These are phyloP conservation scores for Mortierella alpina DNA, from an alignment of 192 early-diverging fungal genomes.

Conservation along the genomic window DNA sequence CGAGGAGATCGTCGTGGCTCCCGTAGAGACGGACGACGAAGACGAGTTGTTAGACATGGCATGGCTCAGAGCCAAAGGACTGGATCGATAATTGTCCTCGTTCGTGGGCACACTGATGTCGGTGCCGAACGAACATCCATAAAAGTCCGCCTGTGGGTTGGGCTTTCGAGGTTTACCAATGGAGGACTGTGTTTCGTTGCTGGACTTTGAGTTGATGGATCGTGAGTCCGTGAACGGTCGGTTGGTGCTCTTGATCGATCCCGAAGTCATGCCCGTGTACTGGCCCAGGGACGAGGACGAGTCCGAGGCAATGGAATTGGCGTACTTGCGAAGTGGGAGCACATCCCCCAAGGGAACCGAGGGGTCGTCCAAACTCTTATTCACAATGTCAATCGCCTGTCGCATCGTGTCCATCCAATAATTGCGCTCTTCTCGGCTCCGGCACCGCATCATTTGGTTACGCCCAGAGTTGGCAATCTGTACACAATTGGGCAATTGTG, in stretches of 20 bases:
- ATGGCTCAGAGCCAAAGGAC: slow-evolving; percentile 21
- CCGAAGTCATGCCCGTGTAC: slow-evolving; percentile 11
- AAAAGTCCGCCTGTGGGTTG: slow-evolving; percentile 48
- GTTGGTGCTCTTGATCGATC: slow-evolving; percentile 8
- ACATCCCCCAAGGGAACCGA: slow-evolving; percentile 2
- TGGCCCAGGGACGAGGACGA: slow-evolving; percentile 23
- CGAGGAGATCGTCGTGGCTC: neutral
- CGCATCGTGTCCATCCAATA: slow-evolving; percentile 53
- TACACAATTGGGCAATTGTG: slow-evolving; percentile 46
- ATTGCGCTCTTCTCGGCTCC: slow-evolving; percentile 49
- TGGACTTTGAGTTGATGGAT: slow-evolving; percentile 44
- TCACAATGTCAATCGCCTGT: slow-evolving; percentile 24
- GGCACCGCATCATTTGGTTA: slow-evolving; percentile 51
- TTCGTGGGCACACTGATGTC: slow-evolving; percentile 3
- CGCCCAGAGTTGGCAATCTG: slow-evolving; percentile 44
- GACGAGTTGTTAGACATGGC: slow-evolving; percentile 38
- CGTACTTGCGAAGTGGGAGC: slow-evolving; percentile 21
- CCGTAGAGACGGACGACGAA: slow-evolving; percentile 26
- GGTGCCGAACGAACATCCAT: slow-evolving; percentile 43
- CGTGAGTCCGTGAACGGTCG: slow-evolving; percentile 23
- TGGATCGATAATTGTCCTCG: slow-evolving; percentile 40
- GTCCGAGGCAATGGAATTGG: slow-evolving; percentile 35
- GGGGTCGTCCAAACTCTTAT: slow-evolving; percentile 6
- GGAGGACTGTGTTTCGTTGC: slow-evolving; percentile 9
- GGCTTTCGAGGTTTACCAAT: slow-evolving; percentile 16